Evolutionary conservation across 495 filamentous ascomycete genomes (phyloP).

Genomic region (Penicillium verhagenii): DNA sequence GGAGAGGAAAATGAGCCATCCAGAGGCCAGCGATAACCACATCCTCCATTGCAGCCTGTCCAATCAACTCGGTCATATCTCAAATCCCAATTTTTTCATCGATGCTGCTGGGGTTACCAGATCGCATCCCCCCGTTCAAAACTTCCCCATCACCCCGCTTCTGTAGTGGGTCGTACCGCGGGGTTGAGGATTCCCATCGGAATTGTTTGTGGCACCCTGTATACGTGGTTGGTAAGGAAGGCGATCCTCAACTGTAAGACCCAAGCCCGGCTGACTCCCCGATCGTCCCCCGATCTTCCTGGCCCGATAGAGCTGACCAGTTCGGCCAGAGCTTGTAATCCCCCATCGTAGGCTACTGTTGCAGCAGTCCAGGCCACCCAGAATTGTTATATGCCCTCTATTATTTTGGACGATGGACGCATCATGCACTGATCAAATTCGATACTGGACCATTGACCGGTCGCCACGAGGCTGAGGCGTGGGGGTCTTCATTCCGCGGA

Average conservation of each 20-base stretch:
- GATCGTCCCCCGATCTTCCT: background rate
- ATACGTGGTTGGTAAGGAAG: background rate
- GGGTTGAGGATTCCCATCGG: constrained; percentile 13
- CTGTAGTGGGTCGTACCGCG: constrained; percentile 26
- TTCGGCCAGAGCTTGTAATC: background rate
- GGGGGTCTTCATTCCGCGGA: constrained; percentile 20
- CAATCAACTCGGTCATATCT: constrained; percentile 18
- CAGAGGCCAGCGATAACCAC: constrained; percentile 27
- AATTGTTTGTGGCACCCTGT: background rate
- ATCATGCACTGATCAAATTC: constrained; percentile 5
- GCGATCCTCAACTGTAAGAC: background rate
- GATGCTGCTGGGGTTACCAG: background rate
- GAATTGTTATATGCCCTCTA: background rate
- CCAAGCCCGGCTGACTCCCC: background rate
- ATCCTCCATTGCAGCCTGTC: constrained; percentile 4
- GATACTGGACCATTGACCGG: constrained; percentile 26
- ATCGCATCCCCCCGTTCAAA: background rate
- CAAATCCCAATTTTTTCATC: background rate
- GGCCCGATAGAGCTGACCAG: background rate
- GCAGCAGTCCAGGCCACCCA: background rate
- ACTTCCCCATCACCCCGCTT: constrained; percentile 15
- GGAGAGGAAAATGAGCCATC: constrained; percentile 15
- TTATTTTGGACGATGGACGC: constrained; percentile 14
- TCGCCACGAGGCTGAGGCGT: constrained; percentile 31
- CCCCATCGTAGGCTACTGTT: background rate